Evolutionary conservation across 2,329 filamentous ascomycete species (phyloP).

Genomic region (Aureobasidium sp.): DNA sequence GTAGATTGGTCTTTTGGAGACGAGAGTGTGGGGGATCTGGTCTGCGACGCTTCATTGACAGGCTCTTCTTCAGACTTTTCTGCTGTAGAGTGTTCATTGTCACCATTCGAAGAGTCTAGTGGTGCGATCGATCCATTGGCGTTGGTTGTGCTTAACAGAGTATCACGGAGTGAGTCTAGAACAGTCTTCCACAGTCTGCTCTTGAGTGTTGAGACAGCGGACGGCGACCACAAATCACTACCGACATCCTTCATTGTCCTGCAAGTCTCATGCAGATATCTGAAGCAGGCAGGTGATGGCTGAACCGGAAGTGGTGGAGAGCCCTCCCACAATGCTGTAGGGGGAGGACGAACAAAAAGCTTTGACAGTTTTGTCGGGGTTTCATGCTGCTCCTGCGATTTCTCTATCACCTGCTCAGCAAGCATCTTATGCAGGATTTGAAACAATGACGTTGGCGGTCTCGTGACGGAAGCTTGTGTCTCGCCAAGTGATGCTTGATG

Average conservation of each 20-base stretch:
- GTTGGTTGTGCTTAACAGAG: background rate
- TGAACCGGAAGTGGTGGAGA: conserved; percentile 67
- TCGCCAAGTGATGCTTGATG: conserved; percentile 49
- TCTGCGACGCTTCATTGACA: conserved; percentile 16
- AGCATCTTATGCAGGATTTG: conserved; percentile 58
- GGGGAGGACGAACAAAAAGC: conserved; percentile 39
- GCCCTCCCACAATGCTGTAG: conserved; percentile 73
- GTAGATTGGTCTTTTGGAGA: conserved; percentile 20
- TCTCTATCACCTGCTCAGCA: conserved; percentile 44
- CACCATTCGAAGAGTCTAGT: conserved; percentile 10
- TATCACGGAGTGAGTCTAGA: conserved; percentile 35
- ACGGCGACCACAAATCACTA: conserved; percentile 72
- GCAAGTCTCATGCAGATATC: conserved; percentile 60
- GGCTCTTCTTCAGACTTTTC: conserved; percentile 15
- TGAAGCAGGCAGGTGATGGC: conserved; percentile 68
- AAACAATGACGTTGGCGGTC: conserved; percentile 56
- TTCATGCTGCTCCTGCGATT: background rate
- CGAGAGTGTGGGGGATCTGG: background rate
- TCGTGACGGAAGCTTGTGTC: conserved; percentile 17
- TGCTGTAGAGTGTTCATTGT: background rate
- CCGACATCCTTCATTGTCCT: conserved; percentile 63
- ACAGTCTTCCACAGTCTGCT: conserved; percentile 47
- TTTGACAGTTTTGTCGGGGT: background rate
- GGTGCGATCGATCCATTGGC: background rate
- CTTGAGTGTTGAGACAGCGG: conserved; percentile 60